These are phyloP conservation scores for Galerina sulciceps DNA, from an alignment of 768 basidiomycete species.

Conservation along the genomic window DNA sequence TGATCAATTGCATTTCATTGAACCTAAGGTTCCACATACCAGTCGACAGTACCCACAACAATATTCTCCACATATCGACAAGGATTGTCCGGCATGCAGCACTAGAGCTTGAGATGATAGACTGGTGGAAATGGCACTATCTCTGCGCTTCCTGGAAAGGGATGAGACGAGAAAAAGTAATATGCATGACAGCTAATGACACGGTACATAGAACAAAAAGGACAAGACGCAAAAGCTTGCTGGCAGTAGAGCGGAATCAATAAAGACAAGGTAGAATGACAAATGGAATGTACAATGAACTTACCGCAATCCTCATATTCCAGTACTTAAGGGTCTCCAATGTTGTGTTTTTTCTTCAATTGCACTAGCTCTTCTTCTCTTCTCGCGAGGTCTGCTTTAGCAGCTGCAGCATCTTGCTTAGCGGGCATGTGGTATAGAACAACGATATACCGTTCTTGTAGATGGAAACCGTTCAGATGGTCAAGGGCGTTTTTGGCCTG, in stretches of 20 bases:
- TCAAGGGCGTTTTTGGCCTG: constrained; percentile 97
- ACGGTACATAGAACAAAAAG: constrained; percentile 9
- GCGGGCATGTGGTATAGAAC: constrained; percentile 98
- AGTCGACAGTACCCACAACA: constrained; percentile 71
- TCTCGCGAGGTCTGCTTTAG: constrained; percentile 89
- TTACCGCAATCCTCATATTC: constrained; percentile 4
- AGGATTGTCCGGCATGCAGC: constrained; percentile 57
- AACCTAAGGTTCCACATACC: constrained; percentile 25
- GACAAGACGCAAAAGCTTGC: background rate
- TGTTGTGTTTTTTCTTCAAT: constrained; percentile 86
- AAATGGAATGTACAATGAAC: constrained; percentile 8
- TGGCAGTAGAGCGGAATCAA: constrained; percentile 6
- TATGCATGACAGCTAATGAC: constrained; percentile 15
- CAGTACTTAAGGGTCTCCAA: constrained; percentile 66
- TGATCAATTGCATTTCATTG: constrained; percentile 1
- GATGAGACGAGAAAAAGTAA: constrained; percentile 21
- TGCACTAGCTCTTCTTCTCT: constrained; percentile 89
- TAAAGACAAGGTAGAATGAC: background rate
- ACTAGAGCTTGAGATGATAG: constrained; percentile 14
- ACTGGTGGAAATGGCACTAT: background rate
- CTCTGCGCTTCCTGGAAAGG: constrained; percentile 5
- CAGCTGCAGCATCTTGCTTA: constrained; percentile 93
- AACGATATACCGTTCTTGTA: constrained; percentile 98
- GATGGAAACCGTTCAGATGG: constrained; percentile 96
- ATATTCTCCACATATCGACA: constrained; percentile 69